These are phyloP conservation scores for Zoysia matrella DNA, from an alignment of 202 grass and related monocot species.

Conservation along the genomic window DNA sequence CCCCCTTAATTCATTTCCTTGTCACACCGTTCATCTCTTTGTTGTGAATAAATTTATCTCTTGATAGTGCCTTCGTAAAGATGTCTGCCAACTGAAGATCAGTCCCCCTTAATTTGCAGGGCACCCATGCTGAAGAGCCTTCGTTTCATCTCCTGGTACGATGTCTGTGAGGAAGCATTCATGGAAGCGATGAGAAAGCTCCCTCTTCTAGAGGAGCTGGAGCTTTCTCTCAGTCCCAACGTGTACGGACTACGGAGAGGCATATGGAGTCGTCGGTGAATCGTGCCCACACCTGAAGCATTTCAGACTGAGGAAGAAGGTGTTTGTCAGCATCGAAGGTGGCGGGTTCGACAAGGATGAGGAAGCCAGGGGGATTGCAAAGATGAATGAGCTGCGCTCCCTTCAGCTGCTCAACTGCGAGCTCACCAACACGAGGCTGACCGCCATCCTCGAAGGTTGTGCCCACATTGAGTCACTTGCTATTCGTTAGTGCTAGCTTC, in stretches of 20 bases:
- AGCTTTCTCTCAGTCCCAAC: not conserved
- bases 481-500: no score
- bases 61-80: no score
- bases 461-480: no score
- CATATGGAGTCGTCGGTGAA: not conserved
- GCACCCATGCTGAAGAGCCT: not conserved
- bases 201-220: not conserved
- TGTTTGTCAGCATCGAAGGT: not conserved
- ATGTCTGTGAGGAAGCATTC: not conserved
- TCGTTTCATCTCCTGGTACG: slow-evolving; percentile 5
- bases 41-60: no score
- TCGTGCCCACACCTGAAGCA: not conserved
- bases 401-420: slow-evolving; percentile 4
- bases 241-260: not conserved
- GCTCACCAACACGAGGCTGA: not conserved
- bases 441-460: no score
- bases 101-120: not conserved
- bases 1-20: no score
- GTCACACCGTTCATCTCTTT: no score
- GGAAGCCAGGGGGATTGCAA: slow-evolving; percentile 14
- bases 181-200: not conserved
- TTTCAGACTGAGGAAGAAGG: not conserved
- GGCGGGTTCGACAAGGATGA: not conserved
- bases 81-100: no score
- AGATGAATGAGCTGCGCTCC: slow-evolving; percentile 1